Percentiles rank a stretch among this genome's conserved stretches.
These are phyloP conservation scores for Sutorius australiensis DNA, from an alignment of 768 basidiomycete genomes.

Conservation along the genomic window DNA sequence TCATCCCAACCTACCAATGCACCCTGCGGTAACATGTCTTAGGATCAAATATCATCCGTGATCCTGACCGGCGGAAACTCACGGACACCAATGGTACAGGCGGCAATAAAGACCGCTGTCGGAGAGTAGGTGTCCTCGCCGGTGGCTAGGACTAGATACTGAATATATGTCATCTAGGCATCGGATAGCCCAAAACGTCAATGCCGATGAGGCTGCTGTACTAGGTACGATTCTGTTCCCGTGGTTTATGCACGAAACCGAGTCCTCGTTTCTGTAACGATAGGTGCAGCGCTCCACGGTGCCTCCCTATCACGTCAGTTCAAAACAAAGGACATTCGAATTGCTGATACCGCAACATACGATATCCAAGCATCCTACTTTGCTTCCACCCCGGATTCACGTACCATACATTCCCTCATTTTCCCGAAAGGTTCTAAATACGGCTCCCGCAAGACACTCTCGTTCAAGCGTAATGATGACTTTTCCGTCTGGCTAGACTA, in stretches of 20 bases:
- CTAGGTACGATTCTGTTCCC: conserved; percentile 46
- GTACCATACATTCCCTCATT: conserved; percentile 70
- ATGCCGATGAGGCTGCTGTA: conserved; percentile 94
- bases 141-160: not conserved
- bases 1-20: not conserved
- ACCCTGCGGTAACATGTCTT: not conserved
- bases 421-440: conserved; percentile 76
- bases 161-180: conserved; percentile 39
- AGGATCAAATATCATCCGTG: conserved; percentile 81
- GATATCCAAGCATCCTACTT: conserved; percentile 80
- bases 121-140: conserved; percentile 56
- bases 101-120: conserved; percentile 70
- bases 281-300: conserved; percentile 85
- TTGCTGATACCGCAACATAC: conserved; percentile 67
- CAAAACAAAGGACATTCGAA: conserved; percentile 91
- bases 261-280: not conserved
- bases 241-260: conserved; percentile 1
- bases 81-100: conserved; percentile 88
- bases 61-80: conserved; percentile 92
- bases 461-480: conserved; percentile 82
- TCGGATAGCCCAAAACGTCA: conserved; percentile 91
- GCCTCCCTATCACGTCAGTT: conserved; percentile 86
- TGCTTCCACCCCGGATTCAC: conserved; percentile 50
- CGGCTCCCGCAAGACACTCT: conserved; percentile 81
- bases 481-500: conserved; percentile 78